Base-by-base conservation (phyloP, 2,329 filamentous ascomycete genomes). In the Colletotrichum chlorophyti region DNA sequence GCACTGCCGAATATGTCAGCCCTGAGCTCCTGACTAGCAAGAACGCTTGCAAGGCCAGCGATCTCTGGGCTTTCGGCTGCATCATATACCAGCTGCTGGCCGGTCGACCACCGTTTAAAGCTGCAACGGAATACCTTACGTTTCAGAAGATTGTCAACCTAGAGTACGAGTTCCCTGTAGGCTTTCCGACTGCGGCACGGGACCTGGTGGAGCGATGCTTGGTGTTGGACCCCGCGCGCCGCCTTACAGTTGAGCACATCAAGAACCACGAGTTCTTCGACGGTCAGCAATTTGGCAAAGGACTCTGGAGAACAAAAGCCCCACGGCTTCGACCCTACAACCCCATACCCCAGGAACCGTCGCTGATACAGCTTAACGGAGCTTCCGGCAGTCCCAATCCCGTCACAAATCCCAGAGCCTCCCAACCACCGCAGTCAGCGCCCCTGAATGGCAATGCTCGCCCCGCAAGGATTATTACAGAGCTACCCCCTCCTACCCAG, bases 91-190 rank as follows among this genome's bases (percentile, higher is more conserved):
- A 99, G 73, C 83, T 99, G 23, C 80, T 99, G 29, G 91, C 91
- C n/a, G 95, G 95, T n/a, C 83, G 95, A 60, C 95, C 95, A 6
- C 95, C 95, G 0, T 99, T 99, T 80, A 99, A 99, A 73, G 95
- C 91, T 35, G 90, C 84, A 12, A 97, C 96, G 65, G 95, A 99
- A 71, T 99, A 98, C 68, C 83, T 95, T 70, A 99, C 95, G 0
- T 99, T 99, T 70, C 95, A 99, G 72, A 99, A 98, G 75, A 99
- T 99, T 69, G 91, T 99, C 50, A 89, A 85, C 27, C 81, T 99
- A 38, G 94, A 99, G 52, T 99, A 98, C 70, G 90, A 94, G 41
- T 99, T 98, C 64, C 95, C 95, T 0, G 76, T 85, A 24, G 93
- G 92, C 2, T 99, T 99, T 66, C 95, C 95, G 2, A 79, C 88